Conservation (phyloP, 1,284 basidiomycete genomes). For the Retiboletus fuscus region DNA sequence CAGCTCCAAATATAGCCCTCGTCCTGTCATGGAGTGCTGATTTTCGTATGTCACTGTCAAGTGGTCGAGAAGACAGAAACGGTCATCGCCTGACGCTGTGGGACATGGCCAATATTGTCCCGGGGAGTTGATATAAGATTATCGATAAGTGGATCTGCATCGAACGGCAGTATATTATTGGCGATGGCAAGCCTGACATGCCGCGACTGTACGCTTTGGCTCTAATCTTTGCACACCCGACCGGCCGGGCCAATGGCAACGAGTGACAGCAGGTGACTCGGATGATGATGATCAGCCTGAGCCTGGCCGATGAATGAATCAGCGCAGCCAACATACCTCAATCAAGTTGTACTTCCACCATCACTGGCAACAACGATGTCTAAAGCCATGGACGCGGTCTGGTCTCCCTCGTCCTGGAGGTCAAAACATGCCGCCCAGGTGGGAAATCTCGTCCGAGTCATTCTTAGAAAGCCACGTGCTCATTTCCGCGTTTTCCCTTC, state of each 20-base stretch:
- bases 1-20: constrained; percentile 4
- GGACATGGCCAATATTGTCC: no score
- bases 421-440: constrained; percentile 64
- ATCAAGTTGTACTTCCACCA: not conserved
- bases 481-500: constrained; percentile 25
- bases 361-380: constrained; percentile 26
- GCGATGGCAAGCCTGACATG: no score
- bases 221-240: not conserved
- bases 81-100: no score
- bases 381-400: constrained; percentile 36
- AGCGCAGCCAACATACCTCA: not conserved
- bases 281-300: no score
- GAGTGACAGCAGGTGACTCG: no score
- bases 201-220: no score
- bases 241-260: not conserved
- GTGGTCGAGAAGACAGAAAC: not conserved
- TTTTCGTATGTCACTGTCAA: constrained; percentile 3
- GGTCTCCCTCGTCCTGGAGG: constrained; percentile 68
- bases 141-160: no score
- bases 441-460: constrained; percentile 37
- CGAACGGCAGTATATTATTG: no score
- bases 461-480: constrained; percentile 9
- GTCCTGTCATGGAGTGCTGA: not conserved
- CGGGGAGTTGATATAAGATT: no score
- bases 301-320: no score